Conservation (phyloP, 2,329 filamentous ascomycete species). For the Alternaria consortialis region DNA sequence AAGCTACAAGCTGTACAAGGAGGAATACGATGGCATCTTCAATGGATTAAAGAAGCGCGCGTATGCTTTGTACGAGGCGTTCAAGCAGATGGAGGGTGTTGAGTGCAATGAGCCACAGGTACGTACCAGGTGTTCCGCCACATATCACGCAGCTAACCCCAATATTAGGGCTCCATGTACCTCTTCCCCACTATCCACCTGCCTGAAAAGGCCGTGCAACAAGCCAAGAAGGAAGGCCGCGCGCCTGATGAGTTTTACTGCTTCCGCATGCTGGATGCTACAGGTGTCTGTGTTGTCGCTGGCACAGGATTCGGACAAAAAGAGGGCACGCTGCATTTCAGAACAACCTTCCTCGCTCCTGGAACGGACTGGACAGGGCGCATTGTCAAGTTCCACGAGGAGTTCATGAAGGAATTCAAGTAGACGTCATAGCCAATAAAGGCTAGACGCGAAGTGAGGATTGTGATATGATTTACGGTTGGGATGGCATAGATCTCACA, state of each 20-base stretch:
- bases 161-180: slow-evolving; percentile 83
- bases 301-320: slow-evolving; percentile 95
- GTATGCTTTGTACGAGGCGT: slow-evolving; percentile 85
- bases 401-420: slow-evolving; percentile 85
- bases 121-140: slow-evolving; percentile 33
- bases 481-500: background rate
- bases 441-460: background rate
- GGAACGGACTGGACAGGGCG: slow-evolving; percentile 93
- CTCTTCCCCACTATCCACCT: slow-evolving; percentile 94
- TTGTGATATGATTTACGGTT: background rate
- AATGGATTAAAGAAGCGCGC: slow-evolving; percentile 81
- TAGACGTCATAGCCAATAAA: slow-evolving; percentile 5
- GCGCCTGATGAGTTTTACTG: slow-evolving; percentile 93
- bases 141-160: slow-evolving; percentile 4
- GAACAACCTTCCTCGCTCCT: slow-evolving; percentile 95
- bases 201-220: slow-evolving; percentile 76
- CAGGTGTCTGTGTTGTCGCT: slow-evolving; percentile 92
- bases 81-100: slow-evolving; percentile 94
- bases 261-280: slow-evolving; percentile 87
- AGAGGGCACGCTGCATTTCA: slow-evolving; percentile 89
- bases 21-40: slow-evolving; percentile 87
- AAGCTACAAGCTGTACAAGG: slow-evolving; percentile 81
- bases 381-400: slow-evolving; percentile 88
- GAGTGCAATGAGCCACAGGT: slow-evolving; percentile 83
- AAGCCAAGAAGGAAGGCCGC: slow-evolving; percentile 76